Percentiles rank a stretch among this genome's conserved stretches.
phyloP scores from a whole-genome alignment of 306 rosid genomes.

The Cucumis cinereus region DNA sequence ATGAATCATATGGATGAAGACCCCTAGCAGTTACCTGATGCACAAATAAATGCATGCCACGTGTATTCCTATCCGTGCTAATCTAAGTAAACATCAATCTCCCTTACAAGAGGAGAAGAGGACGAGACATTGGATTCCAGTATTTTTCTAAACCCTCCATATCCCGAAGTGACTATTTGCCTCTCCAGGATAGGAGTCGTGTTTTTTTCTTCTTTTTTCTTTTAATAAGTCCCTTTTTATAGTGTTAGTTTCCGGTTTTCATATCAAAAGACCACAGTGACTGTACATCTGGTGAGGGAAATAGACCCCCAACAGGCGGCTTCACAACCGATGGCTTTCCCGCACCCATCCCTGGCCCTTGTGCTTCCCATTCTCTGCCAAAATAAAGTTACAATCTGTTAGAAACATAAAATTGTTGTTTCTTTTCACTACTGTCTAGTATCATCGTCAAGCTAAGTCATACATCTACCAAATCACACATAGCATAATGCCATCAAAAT shows the following conservation, averaged over 20 bases:
- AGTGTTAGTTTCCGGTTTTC: constrained; percentile 7
- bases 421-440: neutral
- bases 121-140: constrained; percentile 1
- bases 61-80: constrained; percentile 10
- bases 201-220: neutral
- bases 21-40: constrained; percentile 6
- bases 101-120: constrained; percentile 2
- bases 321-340: constrained; percentile 34
- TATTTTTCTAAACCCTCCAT: constrained; percentile 10
- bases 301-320: constrained; percentile 48
- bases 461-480: neutral
- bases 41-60: constrained; percentile 12
- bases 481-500: neutral
- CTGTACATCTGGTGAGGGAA: constrained; percentile 69
- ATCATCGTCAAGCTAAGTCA: neutral
- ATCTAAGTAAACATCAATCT: constrained; percentile 5
- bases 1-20: neutral
- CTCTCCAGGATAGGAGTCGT: neutral
- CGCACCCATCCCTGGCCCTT: constrained; percentile 40
- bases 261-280: constrained; percentile 74
- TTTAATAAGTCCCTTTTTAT: constrained; percentile 1
- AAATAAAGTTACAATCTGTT: constrained; percentile 1
- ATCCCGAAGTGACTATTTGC: constrained; percentile 4
- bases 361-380: constrained; percentile 65
- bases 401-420: neutral